phyloP scores from a whole-genome alignment of 768 basidiomycete genomes.

The Suillus americanus region DNA sequence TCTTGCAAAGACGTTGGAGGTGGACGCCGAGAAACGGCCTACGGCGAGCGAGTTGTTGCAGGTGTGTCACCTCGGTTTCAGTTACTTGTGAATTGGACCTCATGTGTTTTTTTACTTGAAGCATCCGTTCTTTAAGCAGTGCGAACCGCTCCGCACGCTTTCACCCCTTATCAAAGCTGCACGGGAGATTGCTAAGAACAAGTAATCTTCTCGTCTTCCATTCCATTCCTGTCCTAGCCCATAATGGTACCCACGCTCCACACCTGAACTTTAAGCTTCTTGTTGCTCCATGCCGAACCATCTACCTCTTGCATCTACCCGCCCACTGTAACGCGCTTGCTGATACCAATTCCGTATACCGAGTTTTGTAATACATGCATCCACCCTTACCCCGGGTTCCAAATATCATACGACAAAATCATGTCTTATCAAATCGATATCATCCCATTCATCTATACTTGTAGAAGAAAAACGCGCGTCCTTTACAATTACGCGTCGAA shows the following conservation, averaged over 20 bases:
- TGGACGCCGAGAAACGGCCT: slow-evolving; percentile 93
- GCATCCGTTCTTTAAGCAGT: slow-evolving; percentile 87
- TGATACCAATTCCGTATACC: slow-evolving; percentile 9
- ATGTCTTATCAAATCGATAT: background rate
- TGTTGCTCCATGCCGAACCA: slow-evolving; percentile 13
- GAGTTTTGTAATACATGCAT: slow-evolving; percentile 11
- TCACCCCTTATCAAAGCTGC: slow-evolving; percentile 92
- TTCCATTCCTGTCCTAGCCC: background rate
- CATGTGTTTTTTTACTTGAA: slow-evolving; percentile 27
- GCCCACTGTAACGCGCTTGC: background rate
- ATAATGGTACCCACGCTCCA: background rate
- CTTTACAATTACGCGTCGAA: background rate
- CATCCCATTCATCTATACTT: slow-evolving; percentile 1
- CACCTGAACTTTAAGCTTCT: slow-evolving; percentile 1
- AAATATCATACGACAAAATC: slow-evolving; percentile 1
- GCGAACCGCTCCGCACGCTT: slow-evolving; percentile 84
- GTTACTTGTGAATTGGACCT: slow-evolving; percentile 1
- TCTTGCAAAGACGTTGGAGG: slow-evolving; percentile 83
- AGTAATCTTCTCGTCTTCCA: slow-evolving; percentile 20
- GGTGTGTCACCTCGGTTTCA: slow-evolving; percentile 40
- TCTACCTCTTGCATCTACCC: slow-evolving; percentile 24
- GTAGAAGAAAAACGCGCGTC: slow-evolving; percentile 4
- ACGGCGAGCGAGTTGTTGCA: slow-evolving; percentile 77
- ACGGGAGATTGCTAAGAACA: slow-evolving; percentile 75
- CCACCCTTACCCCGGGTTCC: background rate